Conservation (phyloP, 768 basidiomycete genomes). For the Boletus rubroflammeus region DNA sequence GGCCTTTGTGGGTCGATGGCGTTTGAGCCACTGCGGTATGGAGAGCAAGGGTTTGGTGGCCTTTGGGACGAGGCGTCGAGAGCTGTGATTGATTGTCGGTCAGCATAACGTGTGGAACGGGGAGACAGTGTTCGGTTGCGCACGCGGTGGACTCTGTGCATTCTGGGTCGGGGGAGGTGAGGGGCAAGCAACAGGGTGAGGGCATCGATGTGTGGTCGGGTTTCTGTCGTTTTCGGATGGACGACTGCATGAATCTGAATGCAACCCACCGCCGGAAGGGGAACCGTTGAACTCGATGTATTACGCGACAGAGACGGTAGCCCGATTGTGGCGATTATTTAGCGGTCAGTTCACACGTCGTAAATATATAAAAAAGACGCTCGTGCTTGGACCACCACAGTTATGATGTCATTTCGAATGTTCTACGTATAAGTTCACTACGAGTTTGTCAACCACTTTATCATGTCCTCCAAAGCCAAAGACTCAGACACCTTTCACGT, state of each 20-base stretch:
- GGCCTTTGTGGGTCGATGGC: not conserved
- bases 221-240: not conserved
- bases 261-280: not conserved
- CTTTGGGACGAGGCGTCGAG: not conserved
- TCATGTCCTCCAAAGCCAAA: not conserved
- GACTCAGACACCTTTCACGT: not conserved
- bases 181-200: not conserved
- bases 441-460: not conserved
- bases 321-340: no score
- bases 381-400: not conserved
- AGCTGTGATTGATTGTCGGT: conserved; percentile 5
- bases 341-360: not conserved
- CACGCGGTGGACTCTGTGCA: conserved; percentile 1
- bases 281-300: not conserved
- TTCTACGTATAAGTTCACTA: not conserved
- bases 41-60: not conserved
- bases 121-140: not conserved
- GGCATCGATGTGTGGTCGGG: not conserved
- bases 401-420: not conserved
- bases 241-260: not conserved
- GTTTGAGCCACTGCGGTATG: not conserved
- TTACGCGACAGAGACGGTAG: not conserved
- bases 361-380: not conserved
- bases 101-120: not conserved
- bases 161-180: not conserved